Conservation (phyloP, 2,329 filamentous ascomycete genomes). For the Epichloe gansuensis region DNA sequence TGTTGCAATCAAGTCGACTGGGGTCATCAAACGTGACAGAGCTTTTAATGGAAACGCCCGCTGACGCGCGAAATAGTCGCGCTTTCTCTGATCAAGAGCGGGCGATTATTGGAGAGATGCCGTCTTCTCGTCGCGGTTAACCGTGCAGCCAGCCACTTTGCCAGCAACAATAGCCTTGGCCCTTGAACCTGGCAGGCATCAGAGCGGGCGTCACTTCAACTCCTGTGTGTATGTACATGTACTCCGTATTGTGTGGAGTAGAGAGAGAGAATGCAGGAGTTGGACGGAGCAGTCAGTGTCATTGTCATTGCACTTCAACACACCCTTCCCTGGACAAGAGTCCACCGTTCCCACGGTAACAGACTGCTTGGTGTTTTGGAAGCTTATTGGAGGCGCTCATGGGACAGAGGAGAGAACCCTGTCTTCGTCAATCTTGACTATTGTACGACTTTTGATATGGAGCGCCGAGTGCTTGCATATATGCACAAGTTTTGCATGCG, state of each 20-base stretch:
- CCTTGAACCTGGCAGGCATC: not conserved
- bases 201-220: not conserved
- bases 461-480: not conserved
- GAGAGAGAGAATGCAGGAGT: not conserved
- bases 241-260: not conserved
- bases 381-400: not conserved
- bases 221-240: not conserved
- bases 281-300: not conserved
- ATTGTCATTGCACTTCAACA: not conserved
- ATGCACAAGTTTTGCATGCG: not conserved
- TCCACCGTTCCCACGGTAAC: not conserved
- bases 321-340: not conserved
- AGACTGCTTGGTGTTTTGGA: too few species aligned
- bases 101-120: conserved; percentile 1
- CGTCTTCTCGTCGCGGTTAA: not conserved
- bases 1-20: too few species aligned
- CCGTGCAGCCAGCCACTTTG: not conserved
- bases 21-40: not conserved
- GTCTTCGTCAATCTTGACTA: not conserved
- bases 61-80: conserved; percentile 2
- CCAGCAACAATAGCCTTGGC: not conserved
- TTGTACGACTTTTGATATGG: too few species aligned
- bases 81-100: not conserved
- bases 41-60: not conserved
- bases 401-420: not conserved